Conservation (phyloP, 805 yeast genomes). For the Cyberlindnera galapagoensis region DNA sequence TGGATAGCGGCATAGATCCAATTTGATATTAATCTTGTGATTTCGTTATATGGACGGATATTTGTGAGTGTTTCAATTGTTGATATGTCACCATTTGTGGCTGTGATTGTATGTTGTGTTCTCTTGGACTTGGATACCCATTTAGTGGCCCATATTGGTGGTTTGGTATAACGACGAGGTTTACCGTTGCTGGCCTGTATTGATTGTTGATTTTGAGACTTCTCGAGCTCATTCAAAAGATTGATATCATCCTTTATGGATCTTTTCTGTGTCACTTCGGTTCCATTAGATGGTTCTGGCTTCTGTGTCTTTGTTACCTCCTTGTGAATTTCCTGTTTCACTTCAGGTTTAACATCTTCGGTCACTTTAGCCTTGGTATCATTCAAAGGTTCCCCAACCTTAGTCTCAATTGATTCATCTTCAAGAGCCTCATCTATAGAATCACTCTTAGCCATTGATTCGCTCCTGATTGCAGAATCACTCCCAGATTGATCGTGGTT, state of each 20-base stretch:
- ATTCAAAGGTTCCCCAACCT: constrained; percentile 7
- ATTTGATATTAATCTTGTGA: constrained; percentile 74
- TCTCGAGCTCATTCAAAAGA: constrained; percentile 15
- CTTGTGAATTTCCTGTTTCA: neutral
- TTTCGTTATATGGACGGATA: constrained; percentile 75
- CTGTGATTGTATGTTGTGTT: too few relatives aligned
- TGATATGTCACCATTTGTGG: too few relatives aligned
- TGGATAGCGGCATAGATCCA: constrained; percentile 83
- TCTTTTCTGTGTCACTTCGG: constrained; percentile 1
- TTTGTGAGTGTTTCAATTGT: too few relatives aligned
- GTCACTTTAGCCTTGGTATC: constrained; percentile 2
- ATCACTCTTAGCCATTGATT: too few relatives aligned
- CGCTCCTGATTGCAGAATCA: too few relatives aligned
- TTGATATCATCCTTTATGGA: constrained; percentile 7
- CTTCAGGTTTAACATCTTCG: constrained; percentile 1
- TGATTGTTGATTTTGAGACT: neutral
- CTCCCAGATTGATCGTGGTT: too few relatives aligned
- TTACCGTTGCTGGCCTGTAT: constrained; percentile 25
- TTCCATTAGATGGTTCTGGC: constrained; percentile 1
- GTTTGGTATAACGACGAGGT: constrained; percentile 55
- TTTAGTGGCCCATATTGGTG: constrained; percentile 82
- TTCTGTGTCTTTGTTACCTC: constrained; percentile 2
- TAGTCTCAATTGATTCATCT: constrained; percentile 9
- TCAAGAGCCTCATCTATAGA: too few relatives aligned
- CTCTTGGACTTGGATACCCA: constrained; percentile 45